Percentiles rank a stretch among this genome's conserved stretches.
Conservation (phyloP, 148 eudicot genomes). For the Camellia granthamiana region DNA sequence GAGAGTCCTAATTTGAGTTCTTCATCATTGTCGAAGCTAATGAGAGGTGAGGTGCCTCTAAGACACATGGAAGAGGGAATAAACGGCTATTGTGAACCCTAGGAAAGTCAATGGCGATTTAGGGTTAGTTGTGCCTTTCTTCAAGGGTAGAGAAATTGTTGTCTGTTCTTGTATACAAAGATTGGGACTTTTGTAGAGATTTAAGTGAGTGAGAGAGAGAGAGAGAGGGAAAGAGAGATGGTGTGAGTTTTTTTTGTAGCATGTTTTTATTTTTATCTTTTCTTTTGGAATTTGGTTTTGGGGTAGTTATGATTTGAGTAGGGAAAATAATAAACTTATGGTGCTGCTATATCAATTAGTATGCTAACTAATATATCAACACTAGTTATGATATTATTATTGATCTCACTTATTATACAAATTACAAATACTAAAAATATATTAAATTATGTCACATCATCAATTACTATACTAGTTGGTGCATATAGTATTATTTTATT, state of each 20-base stretch:
- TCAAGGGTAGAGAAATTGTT: slow-evolving; percentile 68
- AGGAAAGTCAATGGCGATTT: slow-evolving; percentile 20
- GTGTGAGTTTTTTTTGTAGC: not conserved
- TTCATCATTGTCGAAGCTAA: slow-evolving; percentile 51
- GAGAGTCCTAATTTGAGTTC: slow-evolving; percentile 20
- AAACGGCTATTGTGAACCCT: slow-evolving; percentile 64
- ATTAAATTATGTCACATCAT: too few species aligned
- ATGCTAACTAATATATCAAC: too few species aligned
- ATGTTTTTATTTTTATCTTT: not conserved
- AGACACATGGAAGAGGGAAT: slow-evolving; percentile 71
- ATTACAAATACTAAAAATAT: too few species aligned
- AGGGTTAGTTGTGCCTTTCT: slow-evolving; percentile 30
- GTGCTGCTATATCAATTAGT: not conserved
- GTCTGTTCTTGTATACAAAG: not conserved
- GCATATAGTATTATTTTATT: too few species aligned
- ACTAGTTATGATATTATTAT: too few species aligned
- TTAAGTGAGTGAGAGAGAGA: too few species aligned
- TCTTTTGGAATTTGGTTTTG: not conserved
- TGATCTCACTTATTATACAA: too few species aligned
- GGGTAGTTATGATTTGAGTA: not conserved
- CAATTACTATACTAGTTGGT: too few species aligned
- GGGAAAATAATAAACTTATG: not conserved
- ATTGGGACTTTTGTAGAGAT: not conserved
- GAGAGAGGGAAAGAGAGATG: too few species aligned
- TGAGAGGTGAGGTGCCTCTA: slow-evolving; percentile 63